phyloP scores from a whole-genome alignment of 139 green algal species.

The Chlorella sp. region DNA sequence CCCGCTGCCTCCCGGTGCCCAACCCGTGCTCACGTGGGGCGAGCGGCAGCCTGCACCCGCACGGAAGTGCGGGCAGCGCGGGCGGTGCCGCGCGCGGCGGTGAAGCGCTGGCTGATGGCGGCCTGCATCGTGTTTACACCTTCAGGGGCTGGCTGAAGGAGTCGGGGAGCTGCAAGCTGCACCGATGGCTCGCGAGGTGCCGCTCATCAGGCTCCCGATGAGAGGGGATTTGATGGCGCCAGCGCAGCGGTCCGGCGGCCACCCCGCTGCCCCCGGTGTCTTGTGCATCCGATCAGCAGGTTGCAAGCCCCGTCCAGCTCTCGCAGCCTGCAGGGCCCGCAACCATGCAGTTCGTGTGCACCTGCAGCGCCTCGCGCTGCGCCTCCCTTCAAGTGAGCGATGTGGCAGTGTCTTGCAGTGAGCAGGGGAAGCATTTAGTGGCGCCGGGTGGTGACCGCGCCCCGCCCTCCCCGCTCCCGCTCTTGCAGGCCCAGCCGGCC shows the following conservation, averaged over 20 bases:
- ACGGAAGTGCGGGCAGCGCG: not conserved
- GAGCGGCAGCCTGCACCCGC: not conserved
- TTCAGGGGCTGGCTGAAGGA: too few species aligned
- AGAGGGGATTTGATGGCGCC: too few species aligned
- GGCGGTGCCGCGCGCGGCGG: not conserved
- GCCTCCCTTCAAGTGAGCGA: not conserved
- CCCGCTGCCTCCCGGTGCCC: too few species aligned
- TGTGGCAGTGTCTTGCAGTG: not conserved
- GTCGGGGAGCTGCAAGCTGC: too few species aligned
- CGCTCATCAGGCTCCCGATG: too few species aligned
- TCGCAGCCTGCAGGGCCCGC: not conserved
- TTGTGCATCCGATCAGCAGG: too few species aligned
- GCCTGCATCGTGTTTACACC: too few species aligned
- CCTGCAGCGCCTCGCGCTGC: not conserved
- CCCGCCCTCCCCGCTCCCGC: not conserved
- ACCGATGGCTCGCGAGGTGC: too few species aligned
- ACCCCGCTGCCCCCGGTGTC: too few species aligned
- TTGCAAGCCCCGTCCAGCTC: too few species aligned
- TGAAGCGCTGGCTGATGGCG: too few species aligned
- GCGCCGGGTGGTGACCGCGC: not conserved
- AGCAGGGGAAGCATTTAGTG: not conserved
- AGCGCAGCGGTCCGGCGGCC: too few species aligned
- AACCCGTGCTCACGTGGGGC: not conserved
- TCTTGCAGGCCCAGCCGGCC: not conserved
- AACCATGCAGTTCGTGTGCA: not conserved